Evolutionary conservation across 306 rosid species (phyloP).

Genomic region (Abrus precatorius): DNA sequence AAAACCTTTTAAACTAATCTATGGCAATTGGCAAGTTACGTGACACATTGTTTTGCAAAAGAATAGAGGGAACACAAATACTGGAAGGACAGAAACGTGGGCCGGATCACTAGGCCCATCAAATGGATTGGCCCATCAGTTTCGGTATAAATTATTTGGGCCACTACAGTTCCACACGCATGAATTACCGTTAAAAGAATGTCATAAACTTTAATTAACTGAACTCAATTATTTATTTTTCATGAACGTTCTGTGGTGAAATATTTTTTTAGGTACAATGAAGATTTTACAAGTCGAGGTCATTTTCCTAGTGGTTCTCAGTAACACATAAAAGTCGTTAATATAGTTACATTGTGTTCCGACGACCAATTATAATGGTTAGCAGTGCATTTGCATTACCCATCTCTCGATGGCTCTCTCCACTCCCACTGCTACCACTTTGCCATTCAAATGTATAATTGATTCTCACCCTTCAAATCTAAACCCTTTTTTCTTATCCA

Average conservation of each 20-base stretch:
- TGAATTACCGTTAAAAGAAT: too few species aligned
- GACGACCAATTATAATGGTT: constrained; percentile 10
- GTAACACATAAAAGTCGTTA: background rate
- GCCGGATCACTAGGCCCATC: background rate
- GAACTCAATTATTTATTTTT: too few species aligned
- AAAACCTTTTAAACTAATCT: too few species aligned
- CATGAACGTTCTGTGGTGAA: background rate
- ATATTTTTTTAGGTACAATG: background rate
- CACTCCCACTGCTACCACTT: constrained; percentile 31
- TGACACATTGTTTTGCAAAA: too few species aligned
- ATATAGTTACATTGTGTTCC: background rate
- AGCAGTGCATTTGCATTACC: constrained; percentile 9
- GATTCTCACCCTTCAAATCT: constrained; percentile 35
- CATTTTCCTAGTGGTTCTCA: background rate
- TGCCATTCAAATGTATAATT: constrained; percentile 22
- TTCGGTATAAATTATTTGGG: background rate
- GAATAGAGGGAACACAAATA: too few species aligned
- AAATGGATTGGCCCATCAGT: background rate
- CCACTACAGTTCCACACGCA: background rate
- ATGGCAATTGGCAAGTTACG: too few species aligned
- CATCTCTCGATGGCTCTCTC: constrained; percentile 46
- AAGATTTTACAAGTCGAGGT: background rate
- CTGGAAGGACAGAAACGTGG: background rate
- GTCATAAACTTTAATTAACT: too few species aligned
- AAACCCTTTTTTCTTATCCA: constrained; percentile 32